A percentile compares a stretch with the other conserved stretches of the same genome.
Evolutionary conservation across 352 stramenopile species (phyloP).

Genomic region (Heterotrichella gracilis): DNA sequence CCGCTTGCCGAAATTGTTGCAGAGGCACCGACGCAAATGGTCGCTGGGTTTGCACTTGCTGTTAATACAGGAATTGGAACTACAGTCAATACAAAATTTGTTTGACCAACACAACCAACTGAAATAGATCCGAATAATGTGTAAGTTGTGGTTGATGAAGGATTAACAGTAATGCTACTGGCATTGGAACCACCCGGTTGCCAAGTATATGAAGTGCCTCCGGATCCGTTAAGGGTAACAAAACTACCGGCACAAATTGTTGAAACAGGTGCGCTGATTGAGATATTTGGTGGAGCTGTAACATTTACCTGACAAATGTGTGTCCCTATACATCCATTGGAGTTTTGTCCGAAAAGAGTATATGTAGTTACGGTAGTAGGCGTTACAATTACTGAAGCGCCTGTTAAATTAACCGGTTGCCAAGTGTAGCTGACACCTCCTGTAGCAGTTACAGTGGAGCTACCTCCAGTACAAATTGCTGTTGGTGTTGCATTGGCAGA

Average conservation of each 20-base stretch:
- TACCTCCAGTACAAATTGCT: neutral
- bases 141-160: neutral
- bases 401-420: neutral
- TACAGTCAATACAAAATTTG: neutral
- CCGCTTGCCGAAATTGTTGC: neutral
- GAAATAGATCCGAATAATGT: neutral
- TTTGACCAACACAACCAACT: neutral
- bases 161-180: neutral
- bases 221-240: neutral
- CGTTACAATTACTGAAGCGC: neutral
- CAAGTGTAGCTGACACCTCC: neutral
- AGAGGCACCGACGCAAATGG: neutral
- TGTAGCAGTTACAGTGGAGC: neutral
- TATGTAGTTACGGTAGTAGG: neutral
- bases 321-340: neutral
- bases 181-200: neutral
- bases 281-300: neutral
- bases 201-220: neutral
- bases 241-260: neutral
- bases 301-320: neutral
- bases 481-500: neutral
- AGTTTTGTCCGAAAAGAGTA: neutral
- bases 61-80: neutral
- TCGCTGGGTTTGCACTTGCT: neutral
- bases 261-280: neutral